Base-by-base conservation (phyloP, 2,329 filamentous ascomycete genomes). In the Cordyceps militaris region DNA sequence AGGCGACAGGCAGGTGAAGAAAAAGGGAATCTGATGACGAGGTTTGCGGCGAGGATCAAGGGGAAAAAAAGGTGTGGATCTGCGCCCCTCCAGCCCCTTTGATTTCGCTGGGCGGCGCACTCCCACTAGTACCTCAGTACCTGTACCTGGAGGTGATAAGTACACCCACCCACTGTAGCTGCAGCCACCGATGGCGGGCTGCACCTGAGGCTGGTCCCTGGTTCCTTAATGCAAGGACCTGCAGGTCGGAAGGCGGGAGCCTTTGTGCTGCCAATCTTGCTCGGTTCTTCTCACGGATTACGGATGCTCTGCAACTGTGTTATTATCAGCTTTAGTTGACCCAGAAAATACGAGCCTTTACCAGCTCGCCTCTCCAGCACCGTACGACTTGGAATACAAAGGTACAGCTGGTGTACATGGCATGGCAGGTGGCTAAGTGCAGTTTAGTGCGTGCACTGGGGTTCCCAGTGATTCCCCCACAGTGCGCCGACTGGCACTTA, bases 81-180 rank as follows among this genome's bases (percentile, higher is more conserved):
- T 16, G 50, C 38, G 50, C 38, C 50, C 50, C 50, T 53, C 50
- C 50, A 53, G 50, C 50, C 50, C 50, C 50, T 53, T 51, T 53
- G 50, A 53, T 53, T 53, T 53, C 50, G 50, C 32, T 34, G 34
- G 34, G 34, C 14, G 34, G 34, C 34, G 34, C 11, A 14, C 34
- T 16, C 34, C 8, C n/a, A n/a, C n/a, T n/a, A n/a, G n/a, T n/a
- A n/a, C n/a, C n/a, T n/a, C n/a, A n/a, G n/a, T n/a, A n/a, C n/a
- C n/a, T n/a, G n/a, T n/a, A n/a, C n/a, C n/a, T n/a, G n/a, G n/a
- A n/a, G n/a, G n/a, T n/a, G n/a, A 16, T n/a, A 5, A 38, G n/a
- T 38, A 38, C 14, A 36, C 2, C 11, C 11, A 36, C 32, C 3
- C 16, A 8, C 32, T 16, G 30, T 23, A 7, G n/a, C 38, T 42